A percentile compares a stretch with the other conserved stretches of the same genome.
Conservation (phyloP, 2,329 filamentous ascomycete species). For the Microsporum audouinii region DNA sequence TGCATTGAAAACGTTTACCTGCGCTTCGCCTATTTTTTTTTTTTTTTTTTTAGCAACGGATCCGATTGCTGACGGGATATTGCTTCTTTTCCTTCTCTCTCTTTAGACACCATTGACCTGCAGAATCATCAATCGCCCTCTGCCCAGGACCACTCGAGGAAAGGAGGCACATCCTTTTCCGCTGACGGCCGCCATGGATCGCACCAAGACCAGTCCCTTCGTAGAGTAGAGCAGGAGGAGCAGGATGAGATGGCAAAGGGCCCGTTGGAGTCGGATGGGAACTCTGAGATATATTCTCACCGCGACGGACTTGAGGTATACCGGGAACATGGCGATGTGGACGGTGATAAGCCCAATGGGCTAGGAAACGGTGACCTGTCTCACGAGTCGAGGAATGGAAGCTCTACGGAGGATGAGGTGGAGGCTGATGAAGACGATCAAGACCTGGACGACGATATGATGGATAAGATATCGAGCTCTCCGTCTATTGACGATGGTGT, state of each 20-base stretch:
- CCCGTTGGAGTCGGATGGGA: conserved; percentile 49
- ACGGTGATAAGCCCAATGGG: conserved; percentile 17
- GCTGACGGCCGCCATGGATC: conserved; percentile 52
- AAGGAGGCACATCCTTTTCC: conserved; percentile 33
- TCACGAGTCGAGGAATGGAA: conserved; percentile 17
- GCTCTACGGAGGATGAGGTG: conserved; percentile 35
- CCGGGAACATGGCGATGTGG: conserved; percentile 21
- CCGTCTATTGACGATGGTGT: conserved; percentile 98
- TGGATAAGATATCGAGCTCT: conserved; percentile 97
- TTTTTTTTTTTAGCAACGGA: not conserved
- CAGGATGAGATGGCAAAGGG: conserved; percentile 59
- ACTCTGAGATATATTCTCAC: conserved; percentile 29
- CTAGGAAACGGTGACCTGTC: conserved; percentile 13
- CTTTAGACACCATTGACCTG: conserved; percentile 81
- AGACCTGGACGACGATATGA: conserved; percentile 82
- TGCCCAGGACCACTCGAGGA: conserved; percentile 65
- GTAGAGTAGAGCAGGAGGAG: conserved; percentile 65
- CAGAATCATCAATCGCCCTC: conserved; percentile 75
- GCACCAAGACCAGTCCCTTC: conserved; percentile 76
- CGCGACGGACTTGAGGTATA: conserved; percentile 26
- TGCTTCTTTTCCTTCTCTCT: not conserved
- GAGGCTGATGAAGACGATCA: conserved; percentile 53
- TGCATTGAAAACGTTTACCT: not conserved
- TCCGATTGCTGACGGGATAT: not conserved
- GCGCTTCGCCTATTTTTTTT: not conserved